A percentile compares a stretch with the other conserved stretches of the same genome.
Evolutionary conservation across 106 monocot genomes (phyloP).

Genomic region (Dendrobium nobile): DNA sequence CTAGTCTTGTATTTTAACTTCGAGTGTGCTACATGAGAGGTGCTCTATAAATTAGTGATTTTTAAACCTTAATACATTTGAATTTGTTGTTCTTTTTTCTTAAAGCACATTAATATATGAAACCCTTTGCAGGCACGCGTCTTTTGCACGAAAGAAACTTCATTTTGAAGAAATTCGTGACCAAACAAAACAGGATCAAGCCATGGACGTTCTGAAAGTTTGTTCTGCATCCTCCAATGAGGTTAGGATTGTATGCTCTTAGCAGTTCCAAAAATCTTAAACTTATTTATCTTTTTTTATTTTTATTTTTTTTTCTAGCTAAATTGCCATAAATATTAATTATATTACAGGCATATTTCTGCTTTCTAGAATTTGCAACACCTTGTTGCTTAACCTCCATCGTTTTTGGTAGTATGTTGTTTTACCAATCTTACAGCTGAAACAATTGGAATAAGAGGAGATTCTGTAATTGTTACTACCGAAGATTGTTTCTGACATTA

Average conservation of each 20-base stretch:
- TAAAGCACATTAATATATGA: background rate
- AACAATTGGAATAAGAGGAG: no score
- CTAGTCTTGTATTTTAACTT: background rate
- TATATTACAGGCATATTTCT: no score
- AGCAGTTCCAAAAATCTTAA: background rate
- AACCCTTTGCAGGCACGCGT: slow-evolving; percentile 8
- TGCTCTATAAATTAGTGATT: background rate
- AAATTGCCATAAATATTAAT: background rate
- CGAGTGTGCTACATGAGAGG: background rate
- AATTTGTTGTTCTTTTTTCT: background rate
- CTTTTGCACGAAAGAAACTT: slow-evolving; percentile 7
- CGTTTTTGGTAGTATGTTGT: background rate
- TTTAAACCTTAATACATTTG: background rate
- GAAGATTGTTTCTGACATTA: background rate
- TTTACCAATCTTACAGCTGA: background rate
- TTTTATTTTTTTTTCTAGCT: background rate
- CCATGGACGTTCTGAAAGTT: background rate
- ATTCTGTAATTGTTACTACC: background rate
- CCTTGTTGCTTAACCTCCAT: no score
- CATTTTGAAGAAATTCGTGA: slow-evolving; percentile 4
- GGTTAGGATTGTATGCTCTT: slow-evolving; percentile 5
- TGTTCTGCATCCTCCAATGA: slow-evolving; percentile 21
- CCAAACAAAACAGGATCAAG: slow-evolving; percentile 1
- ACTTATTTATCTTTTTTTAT: background rate
- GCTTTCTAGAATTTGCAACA: no score